Evolutionary conservation across 768 basidiomycete species (phyloP).

Genomic region (Hericium coralloides): DNA sequence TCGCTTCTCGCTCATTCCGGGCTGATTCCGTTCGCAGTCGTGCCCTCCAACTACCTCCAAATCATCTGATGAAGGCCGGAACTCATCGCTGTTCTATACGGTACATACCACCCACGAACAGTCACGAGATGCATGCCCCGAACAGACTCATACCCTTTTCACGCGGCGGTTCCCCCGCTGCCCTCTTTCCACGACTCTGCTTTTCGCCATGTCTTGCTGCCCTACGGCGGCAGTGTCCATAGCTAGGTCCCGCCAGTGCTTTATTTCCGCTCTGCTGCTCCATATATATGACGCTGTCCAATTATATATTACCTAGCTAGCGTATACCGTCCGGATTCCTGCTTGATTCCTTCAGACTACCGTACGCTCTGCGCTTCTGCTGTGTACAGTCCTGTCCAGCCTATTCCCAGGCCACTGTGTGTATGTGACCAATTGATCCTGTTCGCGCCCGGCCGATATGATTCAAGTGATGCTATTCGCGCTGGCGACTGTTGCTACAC

Average conservation of each 20-base stretch:
- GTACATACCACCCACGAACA: slow-evolving; percentile 17
- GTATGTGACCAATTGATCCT: no score
- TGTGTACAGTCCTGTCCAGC: no score
- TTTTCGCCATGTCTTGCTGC: neutral
- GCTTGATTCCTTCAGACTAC: neutral
- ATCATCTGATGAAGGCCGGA: slow-evolving; percentile 34
- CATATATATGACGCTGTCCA: neutral
- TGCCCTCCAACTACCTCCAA: slow-evolving; percentile 81
- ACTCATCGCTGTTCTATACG: slow-evolving; percentile 4
- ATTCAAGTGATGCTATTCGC: no score
- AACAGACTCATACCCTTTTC: neutral
- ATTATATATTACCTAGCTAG: neutral
- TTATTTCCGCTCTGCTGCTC: neutral
- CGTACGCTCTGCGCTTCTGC: no score
- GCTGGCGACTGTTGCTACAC: neutral
- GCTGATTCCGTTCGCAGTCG: slow-evolving; percentile 36
- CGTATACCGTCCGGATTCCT: neutral
- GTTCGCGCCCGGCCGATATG: no score
- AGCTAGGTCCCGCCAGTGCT: neutral
- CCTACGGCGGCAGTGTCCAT: neutral
- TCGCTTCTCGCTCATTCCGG: neutral
- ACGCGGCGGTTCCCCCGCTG: neutral
- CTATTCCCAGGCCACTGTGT: no score
- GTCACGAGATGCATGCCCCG: slow-evolving; percentile 9
- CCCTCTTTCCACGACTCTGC: neutral